Conservation (phyloP, 192 early-diverging fungal genomes). For the Umbelopsis sp. region DNA sequence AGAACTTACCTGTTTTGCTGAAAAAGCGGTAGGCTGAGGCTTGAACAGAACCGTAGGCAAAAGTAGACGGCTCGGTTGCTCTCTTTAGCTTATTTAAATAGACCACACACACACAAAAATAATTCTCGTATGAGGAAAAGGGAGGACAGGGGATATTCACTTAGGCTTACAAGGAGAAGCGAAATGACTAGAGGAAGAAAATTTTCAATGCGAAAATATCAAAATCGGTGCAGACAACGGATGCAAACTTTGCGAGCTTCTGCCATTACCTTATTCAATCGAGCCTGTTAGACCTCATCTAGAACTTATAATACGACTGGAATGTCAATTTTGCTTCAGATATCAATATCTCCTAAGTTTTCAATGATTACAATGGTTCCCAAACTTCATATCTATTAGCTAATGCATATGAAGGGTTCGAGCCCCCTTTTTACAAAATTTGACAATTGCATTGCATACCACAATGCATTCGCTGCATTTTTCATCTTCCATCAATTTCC, state of each 20-base stretch:
- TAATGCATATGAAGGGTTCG: neutral
- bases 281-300: neutral
- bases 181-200: neutral
- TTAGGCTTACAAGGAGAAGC: neutral
- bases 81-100: neutral
- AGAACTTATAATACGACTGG: neutral
- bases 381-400: neutral
- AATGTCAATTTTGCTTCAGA: neutral
- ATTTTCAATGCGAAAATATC: neutral
- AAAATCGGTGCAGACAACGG: neutral
- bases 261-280: neutral
- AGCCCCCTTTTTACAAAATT: neutral
- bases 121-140: neutral
- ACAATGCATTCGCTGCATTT: neutral
- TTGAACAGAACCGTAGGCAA: neutral
- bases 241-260: neutral
- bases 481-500: neutral
- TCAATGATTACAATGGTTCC: neutral
- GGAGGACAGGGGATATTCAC: neutral
- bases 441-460: neutral
- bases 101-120: neutral
- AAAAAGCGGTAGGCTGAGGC: neutral
- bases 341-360: neutral
- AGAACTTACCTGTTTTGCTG: constrained; percentile 6
- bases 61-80: neutral